Evolutionary conservation across 1,284 basidiomycete species (phyloP).

Genomic region (Wallemia hederae): DNA sequence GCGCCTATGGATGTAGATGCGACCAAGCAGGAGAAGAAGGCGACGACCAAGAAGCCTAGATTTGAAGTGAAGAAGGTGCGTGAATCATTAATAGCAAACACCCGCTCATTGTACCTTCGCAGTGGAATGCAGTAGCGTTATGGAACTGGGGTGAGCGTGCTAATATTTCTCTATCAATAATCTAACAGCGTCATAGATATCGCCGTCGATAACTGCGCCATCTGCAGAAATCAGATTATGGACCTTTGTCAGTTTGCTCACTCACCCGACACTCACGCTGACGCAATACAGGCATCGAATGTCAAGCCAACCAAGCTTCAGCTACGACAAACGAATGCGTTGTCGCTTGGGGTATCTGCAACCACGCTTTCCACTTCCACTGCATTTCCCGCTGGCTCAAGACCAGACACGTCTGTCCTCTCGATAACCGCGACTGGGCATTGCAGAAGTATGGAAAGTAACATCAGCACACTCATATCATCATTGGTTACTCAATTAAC

Average conservation of each 20-base stretch:
- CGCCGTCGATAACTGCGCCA: constrained; percentile 83
- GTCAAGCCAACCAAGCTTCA: constrained; percentile 94
- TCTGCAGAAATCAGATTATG: constrained; percentile 95
- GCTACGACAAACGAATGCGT: constrained; percentile 92
- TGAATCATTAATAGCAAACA: not conserved
- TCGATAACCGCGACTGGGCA: constrained; percentile 51
- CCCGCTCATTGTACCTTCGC: constrained; percentile 5
- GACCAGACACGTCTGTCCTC: constrained; percentile 89
- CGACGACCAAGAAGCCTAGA: not conserved
- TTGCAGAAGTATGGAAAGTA: not conserved
- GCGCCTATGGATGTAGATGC: not conserved
- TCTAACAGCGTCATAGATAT: constrained; percentile 29
- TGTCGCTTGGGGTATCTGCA: constrained; percentile 97
- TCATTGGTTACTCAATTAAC: too few relatives aligned
- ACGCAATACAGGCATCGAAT: constrained; percentile 58
- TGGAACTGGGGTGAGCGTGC: constrained; percentile 68
- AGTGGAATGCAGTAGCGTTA: constrained; percentile 89
- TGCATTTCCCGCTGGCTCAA: constrained; percentile 99
- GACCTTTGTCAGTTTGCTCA: constrained; percentile 47
- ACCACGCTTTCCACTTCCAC: constrained; percentile 99
- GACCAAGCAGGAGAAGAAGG: too few relatives aligned
- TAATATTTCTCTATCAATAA: not conserved
- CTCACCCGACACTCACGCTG: constrained; percentile 3
- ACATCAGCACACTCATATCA: too few relatives aligned
- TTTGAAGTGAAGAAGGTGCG: not conserved